These are phyloP conservation scores for Rhizopus sp. DNA, from an alignment of 371 early-diverging fungal genomes.

Conservation along the genomic window DNA sequence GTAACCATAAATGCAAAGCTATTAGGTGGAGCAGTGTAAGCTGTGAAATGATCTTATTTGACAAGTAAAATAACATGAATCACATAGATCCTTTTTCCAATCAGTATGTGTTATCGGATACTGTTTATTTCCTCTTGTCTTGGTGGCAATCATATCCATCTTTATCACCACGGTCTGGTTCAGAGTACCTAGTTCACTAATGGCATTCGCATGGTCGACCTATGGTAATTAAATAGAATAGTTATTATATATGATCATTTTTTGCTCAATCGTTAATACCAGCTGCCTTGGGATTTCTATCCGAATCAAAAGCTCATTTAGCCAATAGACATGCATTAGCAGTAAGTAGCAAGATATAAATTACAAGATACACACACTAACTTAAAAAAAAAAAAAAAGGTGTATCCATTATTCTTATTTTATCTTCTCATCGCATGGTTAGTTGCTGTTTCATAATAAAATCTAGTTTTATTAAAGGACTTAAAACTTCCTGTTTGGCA, in stretches of 20 bases:
- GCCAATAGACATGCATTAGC: conserved; percentile 83
- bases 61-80: no score
- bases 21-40: conserved; percentile 90
- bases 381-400: conserved; percentile 23
- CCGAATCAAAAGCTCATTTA: conserved; percentile 70
- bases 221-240: conserved; percentile 55
- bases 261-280: neutral
- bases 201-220: conserved; percentile 84
- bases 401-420: conserved; percentile 90
- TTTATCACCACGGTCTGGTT: conserved; percentile 69
- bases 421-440: conserved; percentile 93
- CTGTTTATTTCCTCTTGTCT: conserved; percentile 91
- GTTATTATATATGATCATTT: neutral
- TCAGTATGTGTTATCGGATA: conserved; percentile 95
- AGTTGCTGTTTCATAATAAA: conserved; percentile 68
- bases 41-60: neutral
- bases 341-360: conserved; percentile 39
- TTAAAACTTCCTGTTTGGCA: conserved; percentile 50
- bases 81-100: conserved; percentile 88
- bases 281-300: conserved; percentile 91
- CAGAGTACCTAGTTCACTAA: conserved; percentile 66
- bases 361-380: neutral
- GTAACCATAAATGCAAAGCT: conserved; percentile 93
- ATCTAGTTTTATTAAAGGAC: conserved; percentile 1
- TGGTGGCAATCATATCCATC: conserved; percentile 71